Evolutionary conservation across 2,329 filamentous ascomycete species (phyloP).

Genomic region (Pseudocercospora macadamiae): DNA sequence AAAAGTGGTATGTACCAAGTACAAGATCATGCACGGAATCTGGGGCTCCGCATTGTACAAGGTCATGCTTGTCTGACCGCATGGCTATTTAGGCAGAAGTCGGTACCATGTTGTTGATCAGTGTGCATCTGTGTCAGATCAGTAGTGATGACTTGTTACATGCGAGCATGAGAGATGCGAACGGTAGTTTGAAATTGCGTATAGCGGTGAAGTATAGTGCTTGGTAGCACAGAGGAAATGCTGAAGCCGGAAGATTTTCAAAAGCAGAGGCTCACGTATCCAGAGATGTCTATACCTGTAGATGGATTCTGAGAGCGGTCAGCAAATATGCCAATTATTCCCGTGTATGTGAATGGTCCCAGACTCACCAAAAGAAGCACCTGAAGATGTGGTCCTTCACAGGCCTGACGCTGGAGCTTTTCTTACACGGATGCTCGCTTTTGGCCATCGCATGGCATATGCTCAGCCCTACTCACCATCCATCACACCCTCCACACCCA

Average conservation of each 20-base stretch:
- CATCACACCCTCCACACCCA: conserved; percentile 41
- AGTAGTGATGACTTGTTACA: no score
- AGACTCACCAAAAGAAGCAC: no score
- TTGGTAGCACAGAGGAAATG: no score
- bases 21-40: background rate
- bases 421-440: no score
- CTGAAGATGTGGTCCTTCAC: no score
- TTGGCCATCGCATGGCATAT: no score
- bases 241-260: background rate
- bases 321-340: background rate
- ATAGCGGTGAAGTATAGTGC: no score
- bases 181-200: no score
- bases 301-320: background rate
- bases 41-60: conserved; percentile 5
- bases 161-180: no score
- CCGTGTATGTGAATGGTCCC: background rate
- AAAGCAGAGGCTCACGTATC: background rate
- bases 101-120: background rate
- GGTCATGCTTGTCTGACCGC: conserved; percentile 4
- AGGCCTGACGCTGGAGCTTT: no score
- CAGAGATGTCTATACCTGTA: background rate
- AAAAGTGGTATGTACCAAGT: background rate
- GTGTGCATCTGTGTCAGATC: background rate
- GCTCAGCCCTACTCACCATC: conserved; percentile 27
- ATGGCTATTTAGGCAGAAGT: conserved; percentile 1